Conservation (phyloP, 2,329 filamentous ascomycete species). For the Drechslerella coelobrocha region DNA sequence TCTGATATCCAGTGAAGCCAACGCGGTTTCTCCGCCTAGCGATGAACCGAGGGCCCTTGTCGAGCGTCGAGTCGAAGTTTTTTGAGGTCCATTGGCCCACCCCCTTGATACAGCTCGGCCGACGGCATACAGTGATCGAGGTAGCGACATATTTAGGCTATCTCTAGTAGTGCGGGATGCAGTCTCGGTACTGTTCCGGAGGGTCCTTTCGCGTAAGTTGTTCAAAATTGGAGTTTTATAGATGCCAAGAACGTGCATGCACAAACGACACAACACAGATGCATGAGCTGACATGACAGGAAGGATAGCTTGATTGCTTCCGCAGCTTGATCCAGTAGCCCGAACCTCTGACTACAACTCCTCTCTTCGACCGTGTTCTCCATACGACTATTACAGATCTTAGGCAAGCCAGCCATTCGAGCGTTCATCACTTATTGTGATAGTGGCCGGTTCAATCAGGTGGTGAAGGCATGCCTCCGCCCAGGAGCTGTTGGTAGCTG, state of each 20-base stretch:
- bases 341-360: slow-evolving; percentile 17
- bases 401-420: not conserved
- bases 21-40: slow-evolving; percentile 1
- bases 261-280: slow-evolving; percentile 49
- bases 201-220: slow-evolving; percentile 1
- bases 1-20: not conserved
- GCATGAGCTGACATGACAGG: slow-evolving; percentile 16
- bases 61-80: slow-evolving; percentile 4
- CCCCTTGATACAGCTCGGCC: slow-evolving; percentile 3
- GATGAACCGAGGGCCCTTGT: not conserved
- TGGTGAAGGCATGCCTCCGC: not conserved
- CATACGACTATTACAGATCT: not conserved
- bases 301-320: slow-evolving; percentile 33
- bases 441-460: not conserved
- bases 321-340: slow-evolving; percentile 36
- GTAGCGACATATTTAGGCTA: slow-evolving; percentile 24
- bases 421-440: too few relatives aligned
- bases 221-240: slow-evolving; percentile 44
- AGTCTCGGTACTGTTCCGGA: slow-evolving; percentile 7
- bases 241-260: slow-evolving; percentile 24
- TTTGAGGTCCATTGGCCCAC: not conserved
- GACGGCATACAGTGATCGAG: slow-evolving; percentile 13
- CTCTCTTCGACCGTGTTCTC: not conserved
- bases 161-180: slow-evolving; percentile 9
- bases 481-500: not conserved